These are phyloP conservation scores for Alternaria sp. DNA, from an alignment of 2,329 filamentous ascomycete species.

Conservation along the genomic window DNA sequence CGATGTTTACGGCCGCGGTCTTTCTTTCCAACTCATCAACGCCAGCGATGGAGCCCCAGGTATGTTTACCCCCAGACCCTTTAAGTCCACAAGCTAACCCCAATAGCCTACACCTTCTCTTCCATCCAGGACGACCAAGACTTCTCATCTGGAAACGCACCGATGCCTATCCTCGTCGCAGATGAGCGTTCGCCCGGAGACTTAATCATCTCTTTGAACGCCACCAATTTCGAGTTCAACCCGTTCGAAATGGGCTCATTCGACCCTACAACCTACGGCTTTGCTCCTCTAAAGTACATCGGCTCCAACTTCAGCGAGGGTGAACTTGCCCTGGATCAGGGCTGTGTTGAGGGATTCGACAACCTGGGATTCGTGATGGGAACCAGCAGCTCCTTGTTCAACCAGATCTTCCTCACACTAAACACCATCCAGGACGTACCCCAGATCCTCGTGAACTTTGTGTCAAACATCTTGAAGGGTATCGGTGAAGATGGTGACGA, in stretches of 20 bases:
- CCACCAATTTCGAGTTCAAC: conserved; percentile 78
- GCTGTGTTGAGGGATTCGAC: conserved; percentile 81
- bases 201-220: conserved; percentile 68
- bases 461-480: conserved; percentile 59
- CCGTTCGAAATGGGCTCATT: conserved; percentile 81
- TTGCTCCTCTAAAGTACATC: conserved; percentile 72
- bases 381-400: conserved; percentile 85
- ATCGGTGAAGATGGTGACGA: conserved; percentile 69
- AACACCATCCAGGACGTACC: conserved; percentile 60
- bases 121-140: conserved; percentile 70
- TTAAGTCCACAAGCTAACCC: conserved; percentile 65
- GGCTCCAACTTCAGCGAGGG: conserved; percentile 76
- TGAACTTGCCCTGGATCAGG: conserved; percentile 58
- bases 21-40: conserved; percentile 87
- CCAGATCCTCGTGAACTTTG: conserved; percentile 57
- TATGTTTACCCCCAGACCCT: conserved; percentile 66
- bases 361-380: conserved; percentile 85
- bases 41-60: conserved; percentile 72
- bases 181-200: conserved; percentile 71
- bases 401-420: conserved; percentile 72
- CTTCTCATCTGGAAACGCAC: conserved; percentile 69
- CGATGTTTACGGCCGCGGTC: conserved; percentile 84
- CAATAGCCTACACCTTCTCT: conserved; percentile 74
- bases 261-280: conserved; percentile 74
- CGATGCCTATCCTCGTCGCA: conserved; percentile 76